Percentiles rank a stretch among this genome's conserved stretches.
phyloP scores from a whole-genome alignment of 192 early-diverging fungal species.

The Entomortierella lignicola region DNA sequence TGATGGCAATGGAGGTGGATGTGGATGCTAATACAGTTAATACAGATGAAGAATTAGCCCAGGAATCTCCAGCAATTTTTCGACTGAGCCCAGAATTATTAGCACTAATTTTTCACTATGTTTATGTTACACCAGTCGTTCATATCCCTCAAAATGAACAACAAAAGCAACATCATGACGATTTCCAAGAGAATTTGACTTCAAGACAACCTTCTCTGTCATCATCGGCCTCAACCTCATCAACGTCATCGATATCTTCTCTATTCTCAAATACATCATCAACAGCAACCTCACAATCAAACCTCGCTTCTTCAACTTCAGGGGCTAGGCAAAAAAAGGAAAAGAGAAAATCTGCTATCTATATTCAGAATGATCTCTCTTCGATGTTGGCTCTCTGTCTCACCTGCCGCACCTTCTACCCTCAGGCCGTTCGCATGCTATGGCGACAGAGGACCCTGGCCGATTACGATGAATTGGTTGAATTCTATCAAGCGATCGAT shows the following conservation, averaged over 20 bases:
- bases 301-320: neutral
- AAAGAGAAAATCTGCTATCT: conserved; percentile 14
- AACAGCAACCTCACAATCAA: conserved; percentile 6
- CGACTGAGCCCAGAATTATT: conserved; percentile 48
- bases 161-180: neutral
- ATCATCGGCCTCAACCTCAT: conserved; percentile 1
- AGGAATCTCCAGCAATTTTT: conserved; percentile 27
- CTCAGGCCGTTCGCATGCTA: conserved; percentile 46
- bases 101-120: conserved; percentile 47
- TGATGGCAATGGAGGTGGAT: neutral
- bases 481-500: conserved; percentile 51
- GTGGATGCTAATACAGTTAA: neutral
- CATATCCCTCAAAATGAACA: neutral
- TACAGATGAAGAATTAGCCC: conserved; percentile 1
- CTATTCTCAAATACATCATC: neutral
- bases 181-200: conserved; percentile 12
- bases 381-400: conserved; percentile 43
- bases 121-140: conserved; percentile 53
- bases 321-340: conserved; percentile 15
- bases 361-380: conserved; percentile 43
- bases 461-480: conserved; percentile 30
- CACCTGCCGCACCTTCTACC: conserved; percentile 48
- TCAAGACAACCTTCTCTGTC: conserved; percentile 11
- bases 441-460: conserved; percentile 51
- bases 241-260: neutral